Percentiles rank a stretch among this genome's conserved stretches.
Conservation (phyloP, 768 basidiomycete species). For the Galerina marginata region DNA sequence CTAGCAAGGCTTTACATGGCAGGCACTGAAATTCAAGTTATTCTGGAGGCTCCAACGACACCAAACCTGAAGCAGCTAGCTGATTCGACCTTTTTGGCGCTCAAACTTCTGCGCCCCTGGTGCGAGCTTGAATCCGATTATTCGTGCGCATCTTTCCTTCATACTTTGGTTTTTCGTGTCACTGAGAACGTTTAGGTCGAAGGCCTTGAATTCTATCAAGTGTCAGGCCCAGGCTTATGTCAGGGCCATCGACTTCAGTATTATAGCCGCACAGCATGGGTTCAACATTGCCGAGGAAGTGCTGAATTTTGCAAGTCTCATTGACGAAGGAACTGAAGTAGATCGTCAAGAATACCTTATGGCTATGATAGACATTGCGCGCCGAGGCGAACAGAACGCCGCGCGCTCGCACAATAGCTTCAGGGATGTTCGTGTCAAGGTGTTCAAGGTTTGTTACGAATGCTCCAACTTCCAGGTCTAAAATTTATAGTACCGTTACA, state of each 20-base stretch:
- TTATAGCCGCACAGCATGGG: slow-evolving; percentile 8
- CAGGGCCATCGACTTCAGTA: slow-evolving; percentile 11
- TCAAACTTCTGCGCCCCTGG: slow-evolving; percentile 12
- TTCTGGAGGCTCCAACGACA: not conserved
- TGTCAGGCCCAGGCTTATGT: slow-evolving; percentile 4
- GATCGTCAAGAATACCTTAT: slow-evolving; percentile 32
- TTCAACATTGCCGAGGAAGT: slow-evolving; percentile 9
- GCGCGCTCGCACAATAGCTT: slow-evolving; percentile 6
- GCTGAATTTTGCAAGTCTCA: not conserved
- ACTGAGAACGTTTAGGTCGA: not conserved
- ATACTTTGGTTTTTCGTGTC: not conserved
- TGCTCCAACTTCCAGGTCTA: not conserved
- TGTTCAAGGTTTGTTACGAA: not conserved
- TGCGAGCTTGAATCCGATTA: not conserved
- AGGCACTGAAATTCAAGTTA: not conserved
- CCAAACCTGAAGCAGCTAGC: slow-evolving; percentile 9
- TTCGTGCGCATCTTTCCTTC: not conserved
- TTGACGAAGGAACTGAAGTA: slow-evolving; percentile 30
- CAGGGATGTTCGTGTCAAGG: slow-evolving; percentile 12
- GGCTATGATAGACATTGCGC: slow-evolving; percentile 14
- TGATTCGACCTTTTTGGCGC: not conserved
- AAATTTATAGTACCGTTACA: not conserved
- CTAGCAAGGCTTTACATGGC: not conserved
- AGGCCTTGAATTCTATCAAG: not conserved
- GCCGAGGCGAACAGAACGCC: slow-evolving; percentile 8